phyloP scores from a whole-genome alignment of 176 grass and related monocot species.

The Areca catechu region DNA sequence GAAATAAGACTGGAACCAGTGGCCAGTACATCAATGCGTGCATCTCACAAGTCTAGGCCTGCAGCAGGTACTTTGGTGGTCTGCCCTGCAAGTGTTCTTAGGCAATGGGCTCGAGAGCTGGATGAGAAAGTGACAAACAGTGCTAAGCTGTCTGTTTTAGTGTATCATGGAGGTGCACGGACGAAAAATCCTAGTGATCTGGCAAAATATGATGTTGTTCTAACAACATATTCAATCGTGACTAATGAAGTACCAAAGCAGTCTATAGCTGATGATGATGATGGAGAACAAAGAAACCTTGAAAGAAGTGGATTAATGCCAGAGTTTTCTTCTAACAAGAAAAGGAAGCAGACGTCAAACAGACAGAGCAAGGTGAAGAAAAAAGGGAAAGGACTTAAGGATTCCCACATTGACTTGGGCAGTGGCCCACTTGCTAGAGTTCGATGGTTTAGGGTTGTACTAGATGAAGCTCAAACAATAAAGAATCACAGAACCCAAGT shows the following conservation, averaged over 20 bases:
- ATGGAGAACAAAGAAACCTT: constrained; percentile 56
- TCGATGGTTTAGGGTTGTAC: constrained; percentile 91
- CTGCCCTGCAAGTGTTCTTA: constrained; percentile 89
- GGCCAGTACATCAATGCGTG: constrained; percentile 26
- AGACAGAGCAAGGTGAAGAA: constrained; percentile 45
- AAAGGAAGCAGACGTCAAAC: constrained; percentile 40
- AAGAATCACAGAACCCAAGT: constrained; percentile 91
- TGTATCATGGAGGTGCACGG: constrained; percentile 94
- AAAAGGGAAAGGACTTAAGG: constrained; percentile 64
- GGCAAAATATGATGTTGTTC: constrained; percentile 84
- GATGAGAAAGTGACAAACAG: constrained; percentile 57
- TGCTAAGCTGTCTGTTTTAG: constrained; percentile 72
- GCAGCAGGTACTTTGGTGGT: constrained; percentile 93
- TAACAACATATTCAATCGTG: constrained; percentile 95
- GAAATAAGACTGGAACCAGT: constrained; percentile 34
- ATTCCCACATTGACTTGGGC: constrained; percentile 40
- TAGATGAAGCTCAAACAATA: constrained; percentile 98
- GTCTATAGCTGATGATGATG: constrained; percentile 41
- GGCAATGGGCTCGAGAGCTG: constrained; percentile 84
- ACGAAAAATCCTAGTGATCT: constrained; percentile 76
- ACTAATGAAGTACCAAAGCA: constrained; percentile 98
- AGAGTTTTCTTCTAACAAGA: constrained; percentile 57
- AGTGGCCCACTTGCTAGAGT: constrained; percentile 89
- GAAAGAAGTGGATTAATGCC: constrained; percentile 40
- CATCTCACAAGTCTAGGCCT: constrained; percentile 42